These are phyloP conservation scores for Coemansia sp. DNA, from an alignment of 192 early-diverging fungal genomes.

Conservation along the genomic window DNA sequence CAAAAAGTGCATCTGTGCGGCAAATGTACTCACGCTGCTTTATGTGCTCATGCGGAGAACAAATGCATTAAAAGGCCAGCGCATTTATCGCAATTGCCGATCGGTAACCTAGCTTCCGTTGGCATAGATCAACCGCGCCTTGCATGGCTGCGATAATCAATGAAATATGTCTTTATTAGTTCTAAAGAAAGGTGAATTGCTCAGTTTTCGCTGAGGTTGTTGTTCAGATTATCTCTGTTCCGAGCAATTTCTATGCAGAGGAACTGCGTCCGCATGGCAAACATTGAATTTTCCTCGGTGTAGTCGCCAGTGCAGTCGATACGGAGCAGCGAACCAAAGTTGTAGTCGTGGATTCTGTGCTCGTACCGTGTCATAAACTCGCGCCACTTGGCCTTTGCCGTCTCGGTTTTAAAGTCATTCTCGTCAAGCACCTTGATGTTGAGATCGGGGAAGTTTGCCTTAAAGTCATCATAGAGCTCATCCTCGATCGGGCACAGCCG, in stretches of 20 bases:
- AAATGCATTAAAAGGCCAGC: no score
- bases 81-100: no score
- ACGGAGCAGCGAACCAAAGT: constrained; percentile 90
- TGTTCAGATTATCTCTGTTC: constrained; percentile 82
- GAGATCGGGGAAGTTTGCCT: constrained; percentile 73
- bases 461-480: constrained; percentile 79
- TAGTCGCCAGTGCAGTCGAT: constrained; percentile 76
- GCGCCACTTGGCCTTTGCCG: constrained; percentile 87
- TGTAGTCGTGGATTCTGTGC: constrained; percentile 82
- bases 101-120: no score
- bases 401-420: constrained; percentile 76
- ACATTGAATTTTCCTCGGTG: constrained; percentile 83
- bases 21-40: not conserved
- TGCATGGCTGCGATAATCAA: not conserved
- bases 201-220: constrained; percentile 5
- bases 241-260: constrained; percentile 89
- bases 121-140: no score
- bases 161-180: not conserved
- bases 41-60: no score
- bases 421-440: constrained; percentile 70
- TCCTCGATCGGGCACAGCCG: constrained; percentile 82
- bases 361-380: constrained; percentile 86
- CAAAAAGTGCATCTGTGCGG: not conserved
- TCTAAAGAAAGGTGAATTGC: not conserved
- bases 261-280: constrained; percentile 88